A percentile compares a stretch with the other conserved stretches of the same genome.
These are phyloP conservation scores for Phaseolus lunatus DNA, from an alignment of 306 rosid genomes.

Conservation along the genomic window DNA sequence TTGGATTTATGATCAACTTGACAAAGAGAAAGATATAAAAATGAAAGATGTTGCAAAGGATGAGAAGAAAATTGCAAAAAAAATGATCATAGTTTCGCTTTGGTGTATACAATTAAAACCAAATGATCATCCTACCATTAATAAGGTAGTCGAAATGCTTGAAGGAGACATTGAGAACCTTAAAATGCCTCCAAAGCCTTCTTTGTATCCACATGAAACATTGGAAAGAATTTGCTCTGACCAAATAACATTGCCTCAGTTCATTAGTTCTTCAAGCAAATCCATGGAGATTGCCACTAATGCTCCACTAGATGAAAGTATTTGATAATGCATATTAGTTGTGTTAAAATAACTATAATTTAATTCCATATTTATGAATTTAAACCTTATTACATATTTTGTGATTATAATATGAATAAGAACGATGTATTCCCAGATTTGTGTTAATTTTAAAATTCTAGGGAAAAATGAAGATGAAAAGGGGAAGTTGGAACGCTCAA, in stretches of 20 bases:
- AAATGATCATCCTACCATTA: neutral
- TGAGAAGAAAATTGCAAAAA: neutral
- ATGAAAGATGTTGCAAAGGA: neutral
- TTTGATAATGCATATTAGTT: neutral
- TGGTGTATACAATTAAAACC: neutral
- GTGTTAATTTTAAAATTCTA: no score
- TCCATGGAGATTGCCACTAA: neutral
- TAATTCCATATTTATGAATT: no score
- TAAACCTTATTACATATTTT: no score
- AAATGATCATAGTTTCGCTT: neutral
- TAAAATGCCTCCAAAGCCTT: neutral
- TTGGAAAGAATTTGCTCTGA: no score
- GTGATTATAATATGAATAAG: no score
- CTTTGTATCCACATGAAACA: neutral
- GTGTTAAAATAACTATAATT: no score
- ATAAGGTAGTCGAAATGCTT: neutral
- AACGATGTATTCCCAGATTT: no score
- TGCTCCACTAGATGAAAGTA: neutral
- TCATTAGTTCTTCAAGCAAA: neutral
- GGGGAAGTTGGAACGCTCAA: no score
- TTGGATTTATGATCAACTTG: neutral
- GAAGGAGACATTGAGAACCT: neutral
- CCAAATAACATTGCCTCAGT: no score
- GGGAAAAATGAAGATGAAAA: no score
- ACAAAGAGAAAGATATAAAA: neutral